Evolutionary conservation across 768 basidiomycete species (phyloP).

Genomic region (Amanita exitialis): DNA sequence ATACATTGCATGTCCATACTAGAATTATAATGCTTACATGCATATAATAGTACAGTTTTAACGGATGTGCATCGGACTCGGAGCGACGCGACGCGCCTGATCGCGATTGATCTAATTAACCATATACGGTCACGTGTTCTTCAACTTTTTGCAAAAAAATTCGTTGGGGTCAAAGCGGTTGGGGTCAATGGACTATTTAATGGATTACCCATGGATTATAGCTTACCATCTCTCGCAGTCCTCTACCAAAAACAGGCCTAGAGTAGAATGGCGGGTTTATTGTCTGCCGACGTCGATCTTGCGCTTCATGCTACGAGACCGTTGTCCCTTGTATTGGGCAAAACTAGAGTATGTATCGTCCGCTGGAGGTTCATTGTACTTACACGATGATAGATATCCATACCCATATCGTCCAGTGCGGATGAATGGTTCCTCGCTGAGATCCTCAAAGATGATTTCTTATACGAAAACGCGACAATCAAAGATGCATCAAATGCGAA

Average conservation of each 20-base stretch:
- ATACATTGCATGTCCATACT: too few relatives aligned
- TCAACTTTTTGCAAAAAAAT: conserved; percentile 24
- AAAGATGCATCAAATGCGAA: conserved; percentile 42
- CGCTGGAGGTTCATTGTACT: conserved; percentile 7
- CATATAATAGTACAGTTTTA: neutral
- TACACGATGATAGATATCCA: conserved; percentile 47
- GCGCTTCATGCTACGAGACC: conserved; percentile 34
- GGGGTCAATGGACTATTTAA: conserved; percentile 33
- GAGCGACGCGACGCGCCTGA: neutral
- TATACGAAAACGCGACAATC: conserved; percentile 48
- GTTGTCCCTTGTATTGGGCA: conserved; percentile 34
- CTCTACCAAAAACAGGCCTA: conserved; percentile 13
- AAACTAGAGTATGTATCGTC: conserved; percentile 38
- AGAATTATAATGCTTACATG: neutral
- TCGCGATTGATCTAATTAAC: neutral
- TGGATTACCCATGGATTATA: conserved; percentile 18
- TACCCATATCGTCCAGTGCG: conserved; percentile 73
- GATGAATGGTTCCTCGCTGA: conserved; percentile 93
- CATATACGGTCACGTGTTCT: conserved; percentile 4
- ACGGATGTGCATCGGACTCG: neutral
- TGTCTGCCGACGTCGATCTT: conserved; percentile 26
- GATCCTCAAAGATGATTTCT: conserved; percentile 84
- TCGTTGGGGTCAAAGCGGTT: conserved; percentile 33
- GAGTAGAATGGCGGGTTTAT: conserved; percentile 24
- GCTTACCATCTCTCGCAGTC: conserved; percentile 13